Evolutionary conservation across 2,329 filamentous ascomycete genomes (phyloP).

Genomic region (Colletotrichum sp.): DNA sequence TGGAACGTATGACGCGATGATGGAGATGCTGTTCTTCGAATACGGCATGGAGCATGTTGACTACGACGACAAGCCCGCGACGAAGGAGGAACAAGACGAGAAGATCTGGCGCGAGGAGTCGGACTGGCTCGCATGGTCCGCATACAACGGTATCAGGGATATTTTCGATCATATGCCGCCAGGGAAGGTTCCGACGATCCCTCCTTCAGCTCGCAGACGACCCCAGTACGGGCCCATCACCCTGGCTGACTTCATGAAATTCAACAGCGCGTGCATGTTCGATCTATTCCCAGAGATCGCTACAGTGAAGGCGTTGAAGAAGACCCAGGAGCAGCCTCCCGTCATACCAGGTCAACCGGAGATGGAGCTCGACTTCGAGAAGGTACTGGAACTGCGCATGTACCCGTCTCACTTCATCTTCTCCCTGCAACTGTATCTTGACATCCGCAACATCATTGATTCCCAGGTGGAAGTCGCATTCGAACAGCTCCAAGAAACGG

Average conservation of each 20-base stretch:
- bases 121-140: not conserved
- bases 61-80: not conserved
- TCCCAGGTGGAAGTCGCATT: not conserved
- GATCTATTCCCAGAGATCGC: not conserved
- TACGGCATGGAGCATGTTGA: too few relatives aligned
- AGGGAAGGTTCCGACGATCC: not conserved
- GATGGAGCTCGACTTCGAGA: not conserved
- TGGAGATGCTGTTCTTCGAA: not conserved
- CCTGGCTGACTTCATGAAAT: not conserved
- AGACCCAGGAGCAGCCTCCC: not conserved
- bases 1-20: not conserved
- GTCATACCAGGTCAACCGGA: not conserved
- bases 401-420: not conserved
- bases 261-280: not conserved
- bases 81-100: not conserved
- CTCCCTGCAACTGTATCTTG: not conserved
- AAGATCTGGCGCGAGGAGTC: not conserved
- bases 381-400: not conserved
- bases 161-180: not conserved
- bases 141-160: not conserved
- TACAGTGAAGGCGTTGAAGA: not conserved
- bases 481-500: not conserved
- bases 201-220: not conserved
- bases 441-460: not conserved
- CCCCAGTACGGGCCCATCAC: not conserved